Evolutionary conservation across 768 basidiomycete species (phyloP), one percentile per base, ranked within the genome.

Genomic region (Naganishia onofrii): DNA sequence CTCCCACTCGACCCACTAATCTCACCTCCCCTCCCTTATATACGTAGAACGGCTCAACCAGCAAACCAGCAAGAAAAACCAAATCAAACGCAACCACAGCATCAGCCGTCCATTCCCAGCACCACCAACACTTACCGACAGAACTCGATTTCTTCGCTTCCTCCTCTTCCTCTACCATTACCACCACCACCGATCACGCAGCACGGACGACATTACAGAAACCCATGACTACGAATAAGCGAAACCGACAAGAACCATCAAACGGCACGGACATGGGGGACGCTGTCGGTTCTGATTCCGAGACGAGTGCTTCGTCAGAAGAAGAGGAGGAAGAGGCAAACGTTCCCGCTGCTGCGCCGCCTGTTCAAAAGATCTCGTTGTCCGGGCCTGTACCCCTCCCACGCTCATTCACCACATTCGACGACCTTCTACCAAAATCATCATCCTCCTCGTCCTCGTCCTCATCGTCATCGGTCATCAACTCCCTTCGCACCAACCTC

Each of bases 121-220:
- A 46, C 69, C 5, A 57, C 23, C 57, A 31, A 12, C 44, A 46
- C 69, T 85, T 93, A 54, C 93, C 90, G 1, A 74, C 83, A 1
- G 91, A 90, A 75, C 85, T 97, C 8, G 92, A 98, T 79, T 94
- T 95, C 81, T 98, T 97, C 83, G 92, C 92, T 71, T 38, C 89
- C 90, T 77, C 85, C 12, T 36, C 36, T 5, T 5, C 36, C 12
- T 36, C 36, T 36, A 36, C 36, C 7, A 10, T 15, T 15, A 42
- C 42, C 42, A 15, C 34, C 34, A 12, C 34, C 34, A 12, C 34
- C 87, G 52, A 55, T 7, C 32, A 54, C 17, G 68, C 26, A 32
- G 72, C 66, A 53, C 32, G 58, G 70, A 72, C 12, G 19, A 26
- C 13, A 64, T 32, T 5, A 56, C 67, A n/a, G 75, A 69, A 19